Conservation (phyloP, 2,329 filamentous ascomycete genomes). For the Tolypocladium ovalisporum region DNA sequence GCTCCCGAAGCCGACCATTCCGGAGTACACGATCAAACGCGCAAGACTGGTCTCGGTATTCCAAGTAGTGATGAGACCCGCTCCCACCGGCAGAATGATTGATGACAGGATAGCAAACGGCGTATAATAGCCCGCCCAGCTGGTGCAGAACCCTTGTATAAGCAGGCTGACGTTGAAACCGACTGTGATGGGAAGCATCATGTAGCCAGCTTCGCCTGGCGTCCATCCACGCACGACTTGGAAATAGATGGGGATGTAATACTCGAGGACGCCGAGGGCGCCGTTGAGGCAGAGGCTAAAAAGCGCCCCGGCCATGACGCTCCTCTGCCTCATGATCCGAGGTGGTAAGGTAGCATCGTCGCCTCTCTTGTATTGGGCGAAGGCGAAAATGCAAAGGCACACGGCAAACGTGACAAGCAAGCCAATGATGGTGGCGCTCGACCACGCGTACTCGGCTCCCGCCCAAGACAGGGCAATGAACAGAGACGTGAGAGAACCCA, state of each 20-base stretch:
- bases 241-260: conserved; percentile 29
- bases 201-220: conserved; percentile 12
- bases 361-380: neutral
- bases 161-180: neutral
- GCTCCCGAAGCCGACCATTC: neutral
- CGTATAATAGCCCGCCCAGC: neutral
- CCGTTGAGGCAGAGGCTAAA: conserved; percentile 25
- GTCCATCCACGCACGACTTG: conserved; percentile 26
- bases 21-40: neutral
- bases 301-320: conserved; percentile 19
- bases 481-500: conserved; percentile 26
- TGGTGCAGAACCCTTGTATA: neutral
- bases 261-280: conserved; percentile 15
- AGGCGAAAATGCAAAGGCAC: neutral
- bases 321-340: conserved; percentile 26
- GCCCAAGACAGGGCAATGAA: conserved; percentile 37
- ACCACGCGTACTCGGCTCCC: conserved; percentile 18
- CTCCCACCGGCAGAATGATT: neutral
- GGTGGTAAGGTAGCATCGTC: conserved; percentile 20
- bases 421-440: conserved; percentile 19
- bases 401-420: conserved; percentile 13
- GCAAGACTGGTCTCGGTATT: neutral
- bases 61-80: neutral
- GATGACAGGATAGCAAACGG: neutral
- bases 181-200: neutral